Evolutionary conservation across 192 early-diverging fungal genomes (phyloP).

Genomic region (Geranomyces michiganensis): DNA sequence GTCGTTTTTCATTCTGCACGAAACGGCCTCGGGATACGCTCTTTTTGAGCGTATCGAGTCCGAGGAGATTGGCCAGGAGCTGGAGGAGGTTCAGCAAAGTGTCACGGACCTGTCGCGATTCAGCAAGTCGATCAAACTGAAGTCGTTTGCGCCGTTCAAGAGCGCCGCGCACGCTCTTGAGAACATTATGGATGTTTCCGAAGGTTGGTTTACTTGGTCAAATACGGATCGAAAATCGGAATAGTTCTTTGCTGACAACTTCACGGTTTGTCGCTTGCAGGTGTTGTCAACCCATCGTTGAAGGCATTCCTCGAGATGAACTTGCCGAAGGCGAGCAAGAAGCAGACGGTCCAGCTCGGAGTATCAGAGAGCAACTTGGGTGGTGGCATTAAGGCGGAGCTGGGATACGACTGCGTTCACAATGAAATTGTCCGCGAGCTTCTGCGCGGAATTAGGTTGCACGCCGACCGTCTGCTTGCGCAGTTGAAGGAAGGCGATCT

Average conservation of each 20-base stretch:
- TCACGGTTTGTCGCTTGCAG: constrained; percentile 39
- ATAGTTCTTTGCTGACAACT: no score
- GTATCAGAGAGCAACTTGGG: constrained; percentile 87
- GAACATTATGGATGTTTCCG: constrained; percentile 97
- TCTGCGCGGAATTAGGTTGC: constrained; percentile 91
- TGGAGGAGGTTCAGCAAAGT: constrained; percentile 82
- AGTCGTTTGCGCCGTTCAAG: constrained; percentile 97
- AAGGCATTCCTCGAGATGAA: constrained; percentile 96
- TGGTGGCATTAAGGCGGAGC: constrained; percentile 74
- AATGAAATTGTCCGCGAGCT: constrained; percentile 87
- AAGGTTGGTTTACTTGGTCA: constrained; percentile 62
- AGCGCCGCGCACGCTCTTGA: constrained; percentile 95
- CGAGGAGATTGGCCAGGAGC: constrained; percentile 94
- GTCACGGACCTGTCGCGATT: constrained; percentile 87
- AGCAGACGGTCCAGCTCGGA: constrained; percentile 72
- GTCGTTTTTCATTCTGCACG: constrained; percentile 74
- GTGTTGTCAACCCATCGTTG: constrained; percentile 83
- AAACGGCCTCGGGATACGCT: constrained; percentile 95
- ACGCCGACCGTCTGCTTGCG: constrained; percentile 82
- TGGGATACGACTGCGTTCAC: constrained; percentile 76
- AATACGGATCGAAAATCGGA: not conserved
- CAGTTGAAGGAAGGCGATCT: constrained; percentile 94
- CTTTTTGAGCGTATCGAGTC: constrained; percentile 91
- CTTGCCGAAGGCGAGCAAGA: constrained; percentile 80
- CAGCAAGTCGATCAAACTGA: constrained; percentile 86